These are phyloP conservation scores for Beauveria varroae DNA, from an alignment of 2,329 filamentous ascomycete genomes.

Conservation along the genomic window DNA sequence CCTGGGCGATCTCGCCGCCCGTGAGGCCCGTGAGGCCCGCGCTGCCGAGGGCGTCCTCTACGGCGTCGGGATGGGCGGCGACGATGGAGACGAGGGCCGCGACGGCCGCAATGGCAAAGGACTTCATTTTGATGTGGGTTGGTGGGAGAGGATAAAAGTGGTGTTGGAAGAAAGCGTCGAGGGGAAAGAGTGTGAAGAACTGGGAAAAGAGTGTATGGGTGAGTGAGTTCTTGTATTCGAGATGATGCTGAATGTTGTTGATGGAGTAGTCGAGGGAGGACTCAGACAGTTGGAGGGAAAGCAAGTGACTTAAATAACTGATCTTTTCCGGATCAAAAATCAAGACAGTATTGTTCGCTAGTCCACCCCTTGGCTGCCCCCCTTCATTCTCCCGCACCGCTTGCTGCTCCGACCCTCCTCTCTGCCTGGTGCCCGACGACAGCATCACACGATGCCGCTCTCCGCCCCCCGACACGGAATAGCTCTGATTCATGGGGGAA, in stretches of 20 bases:
- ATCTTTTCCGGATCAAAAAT: not conserved
- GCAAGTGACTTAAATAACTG: conserved; percentile 9
- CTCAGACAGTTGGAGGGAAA: too few species aligned
- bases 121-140: conserved; percentile 19
- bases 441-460: not conserved
- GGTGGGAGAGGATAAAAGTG: conserved; percentile 13
- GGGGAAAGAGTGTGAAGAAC: conserved; percentile 4
- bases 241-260: conserved; percentile 4
- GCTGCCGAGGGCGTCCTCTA: not conserved
- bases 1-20: not conserved
- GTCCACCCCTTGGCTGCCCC: not conserved
- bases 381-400: not conserved
- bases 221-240: conserved; percentile 13
- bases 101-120: conserved; percentile 15
- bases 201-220: conserved; percentile 12
- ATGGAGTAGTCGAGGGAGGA: not conserved
- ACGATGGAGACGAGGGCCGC: conserved; percentile 12
- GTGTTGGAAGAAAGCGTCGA: not conserved
- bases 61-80: conserved; percentile 4
- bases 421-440: not conserved
- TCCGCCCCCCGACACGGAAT: not conserved
- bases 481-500: conserved; percentile 13
- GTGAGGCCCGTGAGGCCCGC: not conserved
- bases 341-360: not conserved
- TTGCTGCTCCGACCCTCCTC: not conserved